A percentile compares a stretch with the other conserved stretches of the same genome.
Evolutionary conservation across 202 grass and related monocot species (phyloP).

Genomic region (Elaeis oleifera): DNA sequence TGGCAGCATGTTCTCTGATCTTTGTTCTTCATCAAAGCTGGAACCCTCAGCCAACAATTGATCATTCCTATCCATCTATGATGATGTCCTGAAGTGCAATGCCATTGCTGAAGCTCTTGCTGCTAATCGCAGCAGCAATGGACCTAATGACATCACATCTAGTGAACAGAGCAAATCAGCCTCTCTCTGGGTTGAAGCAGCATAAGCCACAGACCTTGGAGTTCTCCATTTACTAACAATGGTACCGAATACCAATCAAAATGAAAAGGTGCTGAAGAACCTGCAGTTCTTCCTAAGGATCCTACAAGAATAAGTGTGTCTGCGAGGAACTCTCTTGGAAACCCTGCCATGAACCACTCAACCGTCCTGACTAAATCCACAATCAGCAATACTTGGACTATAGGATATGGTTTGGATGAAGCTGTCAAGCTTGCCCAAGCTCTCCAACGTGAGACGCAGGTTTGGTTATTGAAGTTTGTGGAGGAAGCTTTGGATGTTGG

Average conservation of each 20-base stretch:
- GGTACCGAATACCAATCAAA: slow-evolving; percentile 22
- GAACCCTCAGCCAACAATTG: slow-evolving; percentile 50
- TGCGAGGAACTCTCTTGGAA: slow-evolving; percentile 32
- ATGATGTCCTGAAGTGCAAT: slow-evolving; percentile 45
- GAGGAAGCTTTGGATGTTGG: no score
- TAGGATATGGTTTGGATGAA: no score
- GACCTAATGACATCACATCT: slow-evolving; percentile 12
- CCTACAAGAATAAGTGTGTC: slow-evolving; percentile 37
- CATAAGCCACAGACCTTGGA: slow-evolving; percentile 70
- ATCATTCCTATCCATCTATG: slow-evolving; percentile 51
- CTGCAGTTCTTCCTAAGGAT: slow-evolving; percentile 21
- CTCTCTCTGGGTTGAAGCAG: slow-evolving; percentile 54
- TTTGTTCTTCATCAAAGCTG: slow-evolving; percentile 32
- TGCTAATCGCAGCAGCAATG: not conserved
- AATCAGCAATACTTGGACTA: no score
- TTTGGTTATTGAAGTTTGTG: no score
- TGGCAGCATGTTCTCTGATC: slow-evolving; percentile 68
- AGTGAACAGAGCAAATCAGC: slow-evolving; percentile 26
- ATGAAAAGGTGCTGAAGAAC: slow-evolving; percentile 26
- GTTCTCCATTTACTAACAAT: slow-evolving; percentile 46
- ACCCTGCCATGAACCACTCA: slow-evolving; percentile 27
- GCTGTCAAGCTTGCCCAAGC: no score
- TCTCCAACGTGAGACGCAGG: no score
- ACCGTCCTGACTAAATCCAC: slow-evolving; percentile 11
- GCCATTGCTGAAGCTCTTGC: slow-evolving; percentile 26